Base-by-base conservation (phyloP, 345 rosid genomes). In the Linum trigynum region DNA sequence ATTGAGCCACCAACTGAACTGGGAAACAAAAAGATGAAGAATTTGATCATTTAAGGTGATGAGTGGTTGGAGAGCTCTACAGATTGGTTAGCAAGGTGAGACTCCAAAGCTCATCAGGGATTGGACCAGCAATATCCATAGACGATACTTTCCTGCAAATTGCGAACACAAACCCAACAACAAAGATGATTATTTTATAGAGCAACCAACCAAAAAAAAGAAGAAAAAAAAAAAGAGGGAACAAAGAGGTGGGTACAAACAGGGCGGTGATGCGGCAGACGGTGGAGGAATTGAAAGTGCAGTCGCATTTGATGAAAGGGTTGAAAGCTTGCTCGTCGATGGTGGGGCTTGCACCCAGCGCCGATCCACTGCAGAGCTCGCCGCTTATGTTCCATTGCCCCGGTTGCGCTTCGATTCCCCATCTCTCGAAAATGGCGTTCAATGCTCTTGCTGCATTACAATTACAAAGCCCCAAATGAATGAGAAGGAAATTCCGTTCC, bases 81-180 rank as follows among this genome's bases (percentile, higher is more conserved):
- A 84, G 76, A 77, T 77, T 67, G 51, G 35, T 63, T 60, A 85
- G 85, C 65, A 61, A 77, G 43, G 74, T 77, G 67, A 82, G 68
- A 67, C 58, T 77, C 85, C 83, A 85, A 0, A 82, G 78, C 59
- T 80, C 89, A 39, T 82, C 86, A 0, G 89, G 89, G 42, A 84
- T 69, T 12, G 17, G 58, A 15, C 85, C 85, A 3, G 5, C 62
- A 32, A 70, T 83, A 53, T 78, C 69, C 59, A 66, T 0, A 1
- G 79, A 73, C 61, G 66, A 72, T 50, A 78, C 86, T 50, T 61
- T 65, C 75, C 89, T 82, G 85, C 8, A 59, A 65, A 23, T 23
- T 23, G 32, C 32, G 32, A 23, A 23, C 32, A 23, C 32, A 23
- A 23, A 23, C 32, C 32, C 32, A 23, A 23, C 32, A 23, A 0